Evolutionary conservation across 1,139 yeast genomes (phyloP), one percentile per base, ranked within the genome.

Genomic region (Martiniozyma asiatica): DNA sequence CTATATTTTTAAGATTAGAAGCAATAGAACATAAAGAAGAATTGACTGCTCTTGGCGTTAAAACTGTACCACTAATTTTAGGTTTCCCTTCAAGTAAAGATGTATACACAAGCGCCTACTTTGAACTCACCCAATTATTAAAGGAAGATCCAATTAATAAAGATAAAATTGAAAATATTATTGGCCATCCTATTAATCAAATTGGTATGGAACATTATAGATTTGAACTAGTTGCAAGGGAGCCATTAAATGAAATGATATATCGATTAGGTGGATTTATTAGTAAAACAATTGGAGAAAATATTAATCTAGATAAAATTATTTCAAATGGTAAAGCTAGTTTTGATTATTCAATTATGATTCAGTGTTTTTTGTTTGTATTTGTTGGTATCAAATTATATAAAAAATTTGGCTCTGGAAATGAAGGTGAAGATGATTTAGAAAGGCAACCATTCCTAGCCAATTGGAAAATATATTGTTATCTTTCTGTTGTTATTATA

Each of bases 31-130:
- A 59, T 20, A 42, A 56, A 8, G 56, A 63, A 29, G 41, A 58
- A 9, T 66, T 70, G 37, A 48, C 54, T 17, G 50, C 53, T 14
- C 43, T 74, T 30, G 50, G 56, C 4, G 45, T 77, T 33, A 51
- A 50, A 4, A 55, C 69, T 4, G 68, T 76, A 3, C 89, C 92
- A 2, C 74, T 71, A 38, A 41, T 75, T 8, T 71, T 84, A 71
- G 55, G 77, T 4, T 62, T 70, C 34, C 82, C 82, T 4, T 48
- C 47, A 6, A 40, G 42, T 11, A 48, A 48, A 14, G 41, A 32
- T 2, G 56, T 55, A 13, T 30, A 30, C 23, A 10, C 22, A 6
- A 14, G 22, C n/a, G 10, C 25, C 13, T 14, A 30, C 18, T 6
- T 6, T 6, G 6, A 25, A 21, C n/a, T 20, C 10, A 12, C 14